These are phyloP conservation scores for Carex cristatella DNA, from an alignment of 176 grass and related monocot species.

Conservation along the genomic window DNA sequence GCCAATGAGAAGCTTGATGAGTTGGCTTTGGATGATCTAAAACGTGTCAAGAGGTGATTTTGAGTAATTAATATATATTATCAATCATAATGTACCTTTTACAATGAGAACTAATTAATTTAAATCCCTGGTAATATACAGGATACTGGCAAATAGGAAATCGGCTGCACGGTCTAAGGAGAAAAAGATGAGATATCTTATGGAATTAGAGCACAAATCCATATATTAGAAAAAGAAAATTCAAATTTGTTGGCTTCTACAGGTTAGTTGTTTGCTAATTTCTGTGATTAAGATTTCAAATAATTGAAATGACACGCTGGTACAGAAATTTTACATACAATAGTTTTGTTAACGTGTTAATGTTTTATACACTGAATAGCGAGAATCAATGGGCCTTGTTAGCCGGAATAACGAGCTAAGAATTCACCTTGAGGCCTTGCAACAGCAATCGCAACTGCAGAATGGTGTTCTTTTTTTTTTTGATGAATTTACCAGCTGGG, in stretches of 20 bases:
- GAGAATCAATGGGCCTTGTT: slow-evolving; percentile 70
- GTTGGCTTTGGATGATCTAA: slow-evolving; percentile 73
- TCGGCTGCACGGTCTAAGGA: slow-evolving; percentile 94
- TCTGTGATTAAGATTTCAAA: not conserved
- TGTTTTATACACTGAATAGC: slow-evolving; percentile 38
- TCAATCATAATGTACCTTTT: not conserved
- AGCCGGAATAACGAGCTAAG: slow-evolving; percentile 75
- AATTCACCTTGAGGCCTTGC: slow-evolving; percentile 83
- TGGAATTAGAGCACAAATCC: slow-evolving; percentile 63
- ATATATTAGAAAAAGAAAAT: slow-evolving; percentile 34
- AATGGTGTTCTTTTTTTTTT: slow-evolving; percentile 28
- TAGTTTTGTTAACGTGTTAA: not conserved
- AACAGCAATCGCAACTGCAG: slow-evolving; percentile 72
- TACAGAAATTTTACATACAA: not conserved
- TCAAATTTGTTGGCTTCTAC: slow-evolving; percentile 80
- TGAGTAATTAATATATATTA: not conserved
- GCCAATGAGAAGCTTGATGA: slow-evolving; percentile 68
- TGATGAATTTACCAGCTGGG: not conserved
- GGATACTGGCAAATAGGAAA: slow-evolving; percentile 90
- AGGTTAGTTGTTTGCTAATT: slow-evolving; percentile 31
- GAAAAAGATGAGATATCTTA: slow-evolving; percentile 85
- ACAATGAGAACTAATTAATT: not conserved
- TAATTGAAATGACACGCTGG: not conserved
- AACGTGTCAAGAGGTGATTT: slow-evolving; percentile 61
- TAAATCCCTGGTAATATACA: slow-evolving; percentile 30